phyloP scores from a whole-genome alignment of 495 filamentous ascomycete species.

The Penicillium desertorum region DNA sequence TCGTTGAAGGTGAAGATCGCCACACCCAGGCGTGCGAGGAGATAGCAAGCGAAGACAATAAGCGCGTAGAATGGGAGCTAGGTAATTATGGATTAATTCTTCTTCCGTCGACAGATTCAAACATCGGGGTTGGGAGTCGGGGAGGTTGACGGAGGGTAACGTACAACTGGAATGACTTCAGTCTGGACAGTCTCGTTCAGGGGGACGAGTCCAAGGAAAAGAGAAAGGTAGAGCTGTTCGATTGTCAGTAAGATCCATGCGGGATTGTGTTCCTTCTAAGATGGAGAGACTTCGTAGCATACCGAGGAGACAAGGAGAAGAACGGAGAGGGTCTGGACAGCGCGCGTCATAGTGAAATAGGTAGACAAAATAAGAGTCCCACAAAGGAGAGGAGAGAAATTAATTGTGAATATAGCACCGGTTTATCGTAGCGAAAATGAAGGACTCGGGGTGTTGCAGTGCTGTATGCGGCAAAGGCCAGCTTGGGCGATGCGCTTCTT shows the following conservation, averaged over 20 bases:
- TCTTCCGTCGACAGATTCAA: slow-evolving; percentile 1
- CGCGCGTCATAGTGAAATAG: slow-evolving; percentile 74
- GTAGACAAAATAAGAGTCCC: slow-evolving; percentile 2
- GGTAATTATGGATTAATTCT: slow-evolving; percentile 4
- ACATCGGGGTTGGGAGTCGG: neutral
- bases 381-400: slow-evolving; percentile 13
- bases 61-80: slow-evolving; percentile 91
- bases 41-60: slow-evolving; percentile 89
- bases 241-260: slow-evolving; percentile 12
- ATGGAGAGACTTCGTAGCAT: slow-evolving; percentile 25
- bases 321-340: slow-evolving; percentile 86
- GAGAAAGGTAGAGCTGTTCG: slow-evolving; percentile 77
- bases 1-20: slow-evolving; percentile 96
- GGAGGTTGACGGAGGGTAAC: slow-evolving; percentile 21
- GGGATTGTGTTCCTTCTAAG: neutral
- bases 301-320: slow-evolving; percentile 86
- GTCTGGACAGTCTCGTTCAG: slow-evolving; percentile 64
- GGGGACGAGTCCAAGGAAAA: slow-evolving; percentile 82
- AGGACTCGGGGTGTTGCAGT: slow-evolving; percentile 5
- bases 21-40: slow-evolving; percentile 86
- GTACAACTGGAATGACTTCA: slow-evolving; percentile 55
- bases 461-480: slow-evolving; percentile 16
- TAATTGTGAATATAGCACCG: slow-evolving; percentile 4
- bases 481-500: slow-evolving; percentile 16
- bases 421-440: slow-evolving; percentile 9